A percentile compares a stretch with the other conserved stretches of the same genome.
Evolutionary conservation across 441 rosid species (phyloP).

Genomic region (Croton laevigatus): DNA sequence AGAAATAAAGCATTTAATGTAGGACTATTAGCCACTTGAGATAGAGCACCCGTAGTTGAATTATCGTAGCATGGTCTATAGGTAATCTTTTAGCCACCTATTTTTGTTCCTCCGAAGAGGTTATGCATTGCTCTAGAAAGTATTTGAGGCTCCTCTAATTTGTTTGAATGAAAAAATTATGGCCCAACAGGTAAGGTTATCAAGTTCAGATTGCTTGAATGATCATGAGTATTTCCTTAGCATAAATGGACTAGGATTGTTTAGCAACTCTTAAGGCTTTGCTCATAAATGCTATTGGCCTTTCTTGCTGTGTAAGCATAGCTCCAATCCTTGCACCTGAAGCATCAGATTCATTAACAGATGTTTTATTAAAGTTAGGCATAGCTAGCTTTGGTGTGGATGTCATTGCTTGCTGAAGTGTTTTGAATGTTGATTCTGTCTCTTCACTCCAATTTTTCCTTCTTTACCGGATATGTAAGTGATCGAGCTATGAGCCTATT

Average conservation of each 20-base stretch:
- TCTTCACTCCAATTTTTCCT: background rate
- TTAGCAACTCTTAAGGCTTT: background rate
- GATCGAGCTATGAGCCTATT: background rate
- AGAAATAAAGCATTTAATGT: no score
- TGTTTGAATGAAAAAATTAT: background rate
- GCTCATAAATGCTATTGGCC: background rate
- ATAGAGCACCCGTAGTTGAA: background rate
- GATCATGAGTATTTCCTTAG: background rate
- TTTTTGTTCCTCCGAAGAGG: background rate
- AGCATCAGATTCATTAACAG: background rate
- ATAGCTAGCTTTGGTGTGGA: background rate
- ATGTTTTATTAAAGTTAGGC: background rate
- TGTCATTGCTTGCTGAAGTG: no score
- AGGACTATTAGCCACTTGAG: background rate
- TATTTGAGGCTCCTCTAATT: background rate
- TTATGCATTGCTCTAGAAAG: background rate
- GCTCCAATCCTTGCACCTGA: background rate
- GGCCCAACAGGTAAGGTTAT: background rate
- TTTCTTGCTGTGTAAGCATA: background rate
- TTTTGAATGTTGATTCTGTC: no score
- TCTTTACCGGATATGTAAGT: background rate
- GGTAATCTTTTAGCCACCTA: background rate
- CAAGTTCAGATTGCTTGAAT: background rate
- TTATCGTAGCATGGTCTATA: background rate
- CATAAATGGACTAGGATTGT: background rate